Conservation (phyloP, 345 rosid species). For the Dipteronia sinensis region DNA sequence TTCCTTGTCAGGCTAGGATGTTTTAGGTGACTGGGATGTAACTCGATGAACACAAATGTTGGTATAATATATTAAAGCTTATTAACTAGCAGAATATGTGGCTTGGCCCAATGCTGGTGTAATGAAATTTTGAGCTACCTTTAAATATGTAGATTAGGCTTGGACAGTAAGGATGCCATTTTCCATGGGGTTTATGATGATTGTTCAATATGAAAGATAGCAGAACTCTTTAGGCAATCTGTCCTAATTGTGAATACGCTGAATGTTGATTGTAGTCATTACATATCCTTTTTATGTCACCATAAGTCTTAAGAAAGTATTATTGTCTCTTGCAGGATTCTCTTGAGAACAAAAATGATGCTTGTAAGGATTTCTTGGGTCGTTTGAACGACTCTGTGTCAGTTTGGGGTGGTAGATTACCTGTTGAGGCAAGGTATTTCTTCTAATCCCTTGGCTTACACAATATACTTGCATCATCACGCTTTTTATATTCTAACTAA, state of each 20-base stretch:
- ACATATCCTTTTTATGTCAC: not conserved
- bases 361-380: slow-evolving; percentile 59
- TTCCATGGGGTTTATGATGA: not conserved
- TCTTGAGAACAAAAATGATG: slow-evolving; percentile 63
- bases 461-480: not conserved
- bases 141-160: not conserved
- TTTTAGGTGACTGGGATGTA: not conserved
- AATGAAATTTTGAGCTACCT: not conserved
- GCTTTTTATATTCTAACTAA: not conserved
- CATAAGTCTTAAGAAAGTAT: not conserved
- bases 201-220: not conserved
- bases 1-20: not conserved
- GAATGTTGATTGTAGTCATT: slow-evolving; percentile 3
- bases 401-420: slow-evolving; percentile 67
- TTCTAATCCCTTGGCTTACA: not conserved
- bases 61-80: not conserved
- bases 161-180: not conserved
- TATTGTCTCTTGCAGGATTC: slow-evolving; percentile 60
- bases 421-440: slow-evolving; percentile 76
- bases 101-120: not conserved
- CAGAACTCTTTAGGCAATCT: not conserved
- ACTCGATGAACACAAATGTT: not conserved
- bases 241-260: not conserved
- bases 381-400: slow-evolving; percentile 67
- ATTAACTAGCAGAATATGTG: not conserved